Conservation (phyloP, 345 rosid species). For the Erysimum cheiranthoides region DNA sequence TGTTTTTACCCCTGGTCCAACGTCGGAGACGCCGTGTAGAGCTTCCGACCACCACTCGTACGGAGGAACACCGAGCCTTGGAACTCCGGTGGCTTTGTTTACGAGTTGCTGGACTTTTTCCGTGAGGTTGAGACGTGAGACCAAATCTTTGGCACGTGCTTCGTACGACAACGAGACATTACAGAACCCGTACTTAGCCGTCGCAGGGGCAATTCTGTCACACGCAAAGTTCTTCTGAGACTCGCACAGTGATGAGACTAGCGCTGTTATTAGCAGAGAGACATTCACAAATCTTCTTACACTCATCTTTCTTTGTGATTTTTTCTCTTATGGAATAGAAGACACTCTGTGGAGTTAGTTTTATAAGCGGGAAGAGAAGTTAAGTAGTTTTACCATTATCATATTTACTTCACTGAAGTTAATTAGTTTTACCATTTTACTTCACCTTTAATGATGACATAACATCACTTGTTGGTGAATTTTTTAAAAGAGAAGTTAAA, state of each 20-base stretch:
- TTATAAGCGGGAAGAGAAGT: slow-evolving; percentile 41
- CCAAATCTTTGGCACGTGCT: slow-evolving; percentile 58
- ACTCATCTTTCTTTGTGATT: slow-evolving; percentile 32
- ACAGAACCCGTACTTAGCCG: slow-evolving; percentile 49
- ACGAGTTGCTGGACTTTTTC: slow-evolving; percentile 70
- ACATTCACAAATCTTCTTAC: slow-evolving; percentile 23
- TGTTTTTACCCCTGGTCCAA: slow-evolving; percentile 52
- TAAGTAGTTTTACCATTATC: neutral
- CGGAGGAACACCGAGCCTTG: slow-evolving; percentile 62
- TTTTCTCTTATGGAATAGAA: slow-evolving; percentile 20
- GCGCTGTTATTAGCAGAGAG: slow-evolving; percentile 41
- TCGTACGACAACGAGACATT: slow-evolving; percentile 50
- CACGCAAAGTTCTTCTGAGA: slow-evolving; percentile 42
- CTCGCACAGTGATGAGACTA: slow-evolving; percentile 40
- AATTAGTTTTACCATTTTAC: neutral
- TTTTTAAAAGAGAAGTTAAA: slow-evolving; percentile 15
- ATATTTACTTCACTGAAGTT: neutral
- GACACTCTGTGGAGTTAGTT: slow-evolving; percentile 5
- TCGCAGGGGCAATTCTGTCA: slow-evolving; percentile 18
- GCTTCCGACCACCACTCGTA: slow-evolving; percentile 88
- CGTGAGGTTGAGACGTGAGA: slow-evolving; percentile 54
- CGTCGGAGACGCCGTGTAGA: slow-evolving; percentile 65
- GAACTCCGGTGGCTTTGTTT: slow-evolving; percentile 53
- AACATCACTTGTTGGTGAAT: slow-evolving; percentile 19
- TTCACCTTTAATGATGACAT: slow-evolving; percentile 1